Evolutionary conservation across 1,139 yeast species (phyloP), one percentile per base, ranked within the genome.

Genomic region (Saccharomyces hybrid): DNA sequence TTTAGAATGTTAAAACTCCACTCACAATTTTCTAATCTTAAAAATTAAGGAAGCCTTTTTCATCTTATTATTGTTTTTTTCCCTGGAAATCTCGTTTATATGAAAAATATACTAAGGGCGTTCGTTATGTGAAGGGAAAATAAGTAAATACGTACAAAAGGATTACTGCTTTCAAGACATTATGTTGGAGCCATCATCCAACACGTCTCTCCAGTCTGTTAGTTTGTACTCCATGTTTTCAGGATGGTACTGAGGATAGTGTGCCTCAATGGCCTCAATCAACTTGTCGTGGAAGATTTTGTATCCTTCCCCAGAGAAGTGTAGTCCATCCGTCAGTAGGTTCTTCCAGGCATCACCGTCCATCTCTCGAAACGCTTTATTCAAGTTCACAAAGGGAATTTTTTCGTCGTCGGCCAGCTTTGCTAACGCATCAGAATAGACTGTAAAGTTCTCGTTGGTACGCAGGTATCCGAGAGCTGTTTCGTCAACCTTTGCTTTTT

Each of bases 231-330:
- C 64, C 48, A 81, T 55, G 8, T 68, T 69, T 1, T 71, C 74
- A 0, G 82, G 77, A 2, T 69, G 59, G 3, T 71, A 67, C 31
- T 82, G 80, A 0, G 88, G 86, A 61, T 77, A 84, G 20, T 65
- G 49, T 0, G 57, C 53, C 1, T 67, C 62, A 30, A 85, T 80
- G 1, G 71, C 63, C 9, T 67, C 59, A 52, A 75, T 57, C 9
- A 85, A 56, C 41, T 70, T 75, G 11, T 77, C 71, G 62, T 69
- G 84, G 59, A 82, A 67, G 1, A 86, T 56, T 56, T 71, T 70
- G 67, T 87, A 87, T 0, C 84, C 88, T n/a, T 70, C 65, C 0
- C 83, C 81, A 1, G 80, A 75, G 65, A 77, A 84, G 67, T 88
- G 96, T 48, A 88, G 70, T 0, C 96, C 96, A 63, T 86, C 93